Conservation (phyloP, 2,329 filamentous ascomycete species). For the Taxawa tesnikishii region DNA sequence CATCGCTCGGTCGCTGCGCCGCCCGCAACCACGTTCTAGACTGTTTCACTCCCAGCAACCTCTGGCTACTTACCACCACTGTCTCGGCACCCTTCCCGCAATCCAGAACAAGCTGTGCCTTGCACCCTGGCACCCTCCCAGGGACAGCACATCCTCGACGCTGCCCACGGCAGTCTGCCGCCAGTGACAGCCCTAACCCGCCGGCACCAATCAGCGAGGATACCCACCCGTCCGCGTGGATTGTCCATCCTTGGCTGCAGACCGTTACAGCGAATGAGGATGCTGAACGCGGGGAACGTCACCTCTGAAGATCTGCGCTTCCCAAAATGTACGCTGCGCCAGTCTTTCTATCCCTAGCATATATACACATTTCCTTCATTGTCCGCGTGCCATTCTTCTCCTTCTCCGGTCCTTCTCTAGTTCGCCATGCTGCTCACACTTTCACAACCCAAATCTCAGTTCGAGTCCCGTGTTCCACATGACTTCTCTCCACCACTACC, state of each 20-base stretch:
- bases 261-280: background rate
- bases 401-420: background rate
- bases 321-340: background rate
- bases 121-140: background rate
- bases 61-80: background rate
- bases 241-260: background rate
- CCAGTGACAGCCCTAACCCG: background rate
- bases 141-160: too few relatives aligned
- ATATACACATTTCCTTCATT: background rate
- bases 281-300: background rate
- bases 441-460: constrained; percentile 35
- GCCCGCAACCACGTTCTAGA: background rate
- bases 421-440: constrained; percentile 37
- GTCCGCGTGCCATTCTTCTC: background rate
- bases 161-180: too few relatives aligned
- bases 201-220: background rate
- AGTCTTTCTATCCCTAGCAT: background rate
- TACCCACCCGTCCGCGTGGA: background rate
- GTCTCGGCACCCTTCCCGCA: background rate
- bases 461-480: constrained; percentile 35
- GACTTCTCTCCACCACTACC: constrained; percentile 32
- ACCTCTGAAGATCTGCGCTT: background rate
- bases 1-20: background rate
- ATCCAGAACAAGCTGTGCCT: background rate
- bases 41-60: background rate